phyloP scores from a whole-genome alignment of 2,329 filamentous ascomycete species.

The Zelopaecilomyces penicillatus region DNA sequence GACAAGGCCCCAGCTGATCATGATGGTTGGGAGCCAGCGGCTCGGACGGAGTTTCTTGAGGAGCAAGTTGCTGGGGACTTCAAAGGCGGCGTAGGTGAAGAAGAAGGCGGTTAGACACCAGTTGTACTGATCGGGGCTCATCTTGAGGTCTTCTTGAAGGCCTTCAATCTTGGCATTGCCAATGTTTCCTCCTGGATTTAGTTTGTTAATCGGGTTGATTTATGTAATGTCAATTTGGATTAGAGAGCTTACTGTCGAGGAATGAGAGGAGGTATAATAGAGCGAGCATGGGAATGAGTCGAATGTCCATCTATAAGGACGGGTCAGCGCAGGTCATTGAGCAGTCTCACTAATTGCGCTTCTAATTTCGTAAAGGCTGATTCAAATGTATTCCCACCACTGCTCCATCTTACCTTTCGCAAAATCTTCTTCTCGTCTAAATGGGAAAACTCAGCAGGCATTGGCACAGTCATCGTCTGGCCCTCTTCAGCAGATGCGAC shows the following conservation, averaged over 20 bases:
- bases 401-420: constrained; percentile 34
- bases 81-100: constrained; percentile 66
- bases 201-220: neutral
- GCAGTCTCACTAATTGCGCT: neutral
- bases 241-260: constrained; percentile 44
- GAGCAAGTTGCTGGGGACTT: constrained; percentile 68
- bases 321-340: constrained; percentile 5
- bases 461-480: neutral
- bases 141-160: constrained; percentile 41
- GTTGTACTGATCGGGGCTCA: constrained; percentile 64
- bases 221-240: neutral
- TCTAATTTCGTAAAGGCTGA: neutral
- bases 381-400: no score
- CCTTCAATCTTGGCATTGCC: constrained; percentile 59
- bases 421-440: constrained; percentile 47
- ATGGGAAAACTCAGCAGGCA: neutral
- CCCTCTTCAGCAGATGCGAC: neutral
- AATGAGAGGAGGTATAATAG: constrained; percentile 61
- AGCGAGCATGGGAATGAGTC: constrained; percentile 54
- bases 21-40: constrained; percentile 68
- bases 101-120: constrained; percentile 66
- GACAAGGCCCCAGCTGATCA: constrained; percentile 50
- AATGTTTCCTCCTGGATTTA: constrained; percentile 45
- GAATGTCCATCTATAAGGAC: constrained; percentile 37
- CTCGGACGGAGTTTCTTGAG: constrained; percentile 67